phyloP scores from a whole-genome alignment of 345 rosid species.

The Lagerstroemia speciosa region DNA sequence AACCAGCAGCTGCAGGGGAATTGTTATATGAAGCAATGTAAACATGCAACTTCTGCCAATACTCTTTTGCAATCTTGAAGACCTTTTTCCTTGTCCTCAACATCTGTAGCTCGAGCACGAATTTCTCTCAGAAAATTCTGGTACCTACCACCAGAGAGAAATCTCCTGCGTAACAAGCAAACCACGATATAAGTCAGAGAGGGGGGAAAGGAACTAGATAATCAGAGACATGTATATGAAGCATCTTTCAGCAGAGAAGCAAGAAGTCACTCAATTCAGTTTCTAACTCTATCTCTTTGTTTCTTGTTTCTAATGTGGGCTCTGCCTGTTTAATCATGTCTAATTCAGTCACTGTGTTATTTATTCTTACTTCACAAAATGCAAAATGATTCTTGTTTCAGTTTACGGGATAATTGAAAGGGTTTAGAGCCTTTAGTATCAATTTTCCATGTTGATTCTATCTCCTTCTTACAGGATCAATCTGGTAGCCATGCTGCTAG shows the following conservation, averaged over 20 bases:
- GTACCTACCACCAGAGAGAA: constrained; percentile 81
- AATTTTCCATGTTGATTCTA: too few relatives aligned
- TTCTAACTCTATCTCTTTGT: too few relatives aligned
- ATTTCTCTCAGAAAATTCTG: constrained; percentile 85
- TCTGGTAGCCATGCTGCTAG: too few relatives aligned
- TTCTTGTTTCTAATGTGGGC: too few relatives aligned
- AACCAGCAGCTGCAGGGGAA: constrained; percentile 96
- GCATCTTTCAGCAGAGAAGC: background rate
- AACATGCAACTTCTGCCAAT: constrained; percentile 74
- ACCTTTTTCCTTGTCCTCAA: constrained; percentile 78
- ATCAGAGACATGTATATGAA: background rate
- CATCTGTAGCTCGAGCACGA: constrained; percentile 65
- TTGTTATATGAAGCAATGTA: constrained; percentile 90
- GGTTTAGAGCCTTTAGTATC: too few relatives aligned
- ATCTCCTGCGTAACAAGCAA: constrained; percentile 46
- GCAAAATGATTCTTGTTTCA: too few relatives aligned
- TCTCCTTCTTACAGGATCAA: too few relatives aligned
- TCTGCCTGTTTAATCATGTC: too few relatives aligned
- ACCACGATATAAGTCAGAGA: background rate
- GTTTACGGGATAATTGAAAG: too few relatives aligned
- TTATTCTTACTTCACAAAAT: too few relatives aligned
- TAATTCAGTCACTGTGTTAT: too few relatives aligned
- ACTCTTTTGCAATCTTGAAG: constrained; percentile 62
- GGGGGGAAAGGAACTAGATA: background rate
- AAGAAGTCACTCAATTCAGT: too few relatives aligned